These are phyloP conservation scores for Filobasidium floriforme DNA, from an alignment of 768 basidiomycete species.

Conservation along the genomic window DNA sequence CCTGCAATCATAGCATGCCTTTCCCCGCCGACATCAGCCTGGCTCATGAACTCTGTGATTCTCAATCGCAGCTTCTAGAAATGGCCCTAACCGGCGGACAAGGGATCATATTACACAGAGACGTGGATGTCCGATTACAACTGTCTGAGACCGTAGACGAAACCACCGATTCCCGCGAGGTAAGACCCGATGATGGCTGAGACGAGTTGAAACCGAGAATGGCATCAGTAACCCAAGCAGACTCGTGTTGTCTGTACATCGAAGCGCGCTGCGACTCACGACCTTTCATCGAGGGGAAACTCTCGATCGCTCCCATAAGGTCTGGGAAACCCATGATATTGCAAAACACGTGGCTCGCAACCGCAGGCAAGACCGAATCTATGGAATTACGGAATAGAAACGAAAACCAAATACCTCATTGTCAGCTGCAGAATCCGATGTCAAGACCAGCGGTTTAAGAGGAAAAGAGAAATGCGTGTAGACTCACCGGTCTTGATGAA, in stretches of 20 bases:
- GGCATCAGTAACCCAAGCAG: background rate
- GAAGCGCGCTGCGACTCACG: slow-evolving; percentile 47
- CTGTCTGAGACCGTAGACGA: slow-evolving; percentile 51
- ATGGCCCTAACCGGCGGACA: too few relatives aligned
- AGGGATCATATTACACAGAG: too few relatives aligned
- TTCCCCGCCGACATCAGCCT: too few relatives aligned
- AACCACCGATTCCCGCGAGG: slow-evolving; percentile 56
- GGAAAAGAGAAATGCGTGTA: too few relatives aligned
- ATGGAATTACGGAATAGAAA: background rate
- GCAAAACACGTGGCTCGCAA: slow-evolving; percentile 80
- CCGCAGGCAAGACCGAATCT: slow-evolving; percentile 64
- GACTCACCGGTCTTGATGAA: slow-evolving; percentile 66
- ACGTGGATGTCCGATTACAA: too few relatives aligned
- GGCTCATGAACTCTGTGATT: too few relatives aligned
- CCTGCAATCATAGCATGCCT: too few relatives aligned
- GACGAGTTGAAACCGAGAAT: background rate
- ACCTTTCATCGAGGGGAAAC: slow-evolving; percentile 52
- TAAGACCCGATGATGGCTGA: slow-evolving; percentile 57
- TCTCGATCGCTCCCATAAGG: slow-evolving; percentile 53
- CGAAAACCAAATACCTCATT: background rate
- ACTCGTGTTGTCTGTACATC: background rate
- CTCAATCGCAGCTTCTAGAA: too few relatives aligned
- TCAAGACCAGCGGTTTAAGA: too few relatives aligned
- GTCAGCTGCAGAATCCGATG: background rate
- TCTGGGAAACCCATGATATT: slow-evolving; percentile 89